These are phyloP conservation scores for Pyrrhoderma noxium DNA, from an alignment of 1,284 basidiomycete genomes.

Conservation along the genomic window DNA sequence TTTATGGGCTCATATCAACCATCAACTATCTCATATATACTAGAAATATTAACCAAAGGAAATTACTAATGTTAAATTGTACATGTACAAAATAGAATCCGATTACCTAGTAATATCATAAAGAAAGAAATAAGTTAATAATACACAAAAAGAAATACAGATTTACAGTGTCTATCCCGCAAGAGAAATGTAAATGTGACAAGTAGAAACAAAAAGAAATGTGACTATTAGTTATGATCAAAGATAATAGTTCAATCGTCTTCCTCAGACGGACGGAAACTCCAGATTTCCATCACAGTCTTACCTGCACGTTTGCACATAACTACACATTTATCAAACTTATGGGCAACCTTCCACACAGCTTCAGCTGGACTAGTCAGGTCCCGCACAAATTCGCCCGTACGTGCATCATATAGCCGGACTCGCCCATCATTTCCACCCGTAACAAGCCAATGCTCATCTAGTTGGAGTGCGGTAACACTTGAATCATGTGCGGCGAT, in stretches of 20 bases:
- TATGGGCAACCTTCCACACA: constrained; percentile 85
- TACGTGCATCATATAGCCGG: constrained; percentile 74
- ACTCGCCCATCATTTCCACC: constrained; percentile 91
- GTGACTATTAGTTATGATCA: neutral
- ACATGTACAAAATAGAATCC: too few relatives aligned
- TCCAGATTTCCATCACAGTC: constrained; percentile 89
- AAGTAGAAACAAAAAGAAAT: neutral
- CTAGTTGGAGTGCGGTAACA: constrained; percentile 87
- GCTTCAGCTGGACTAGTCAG: constrained; percentile 70
- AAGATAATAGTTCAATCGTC: constrained; percentile 12
- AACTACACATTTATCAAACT: constrained; percentile 73
- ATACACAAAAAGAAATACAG: too few relatives aligned
- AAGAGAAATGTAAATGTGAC: too few relatives aligned
- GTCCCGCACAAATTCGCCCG: constrained; percentile 69
- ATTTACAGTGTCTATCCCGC: too few relatives aligned
- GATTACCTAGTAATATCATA: too few relatives aligned
- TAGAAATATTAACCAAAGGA: too few relatives aligned
- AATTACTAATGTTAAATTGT: too few relatives aligned
- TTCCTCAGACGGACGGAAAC: constrained; percentile 42
- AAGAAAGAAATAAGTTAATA: too few relatives aligned
- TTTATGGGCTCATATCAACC: too few relatives aligned
- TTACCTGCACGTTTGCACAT: constrained; percentile 78
- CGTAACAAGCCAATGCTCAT: constrained; percentile 71
- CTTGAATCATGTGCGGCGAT: constrained; percentile 84
- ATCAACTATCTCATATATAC: too few relatives aligned